Evolutionary conservation across 164 flowering plant species (phyloP), one percentile per base, ranked within the genome.

Genomic region (Dillenia suffruticosa): DNA sequence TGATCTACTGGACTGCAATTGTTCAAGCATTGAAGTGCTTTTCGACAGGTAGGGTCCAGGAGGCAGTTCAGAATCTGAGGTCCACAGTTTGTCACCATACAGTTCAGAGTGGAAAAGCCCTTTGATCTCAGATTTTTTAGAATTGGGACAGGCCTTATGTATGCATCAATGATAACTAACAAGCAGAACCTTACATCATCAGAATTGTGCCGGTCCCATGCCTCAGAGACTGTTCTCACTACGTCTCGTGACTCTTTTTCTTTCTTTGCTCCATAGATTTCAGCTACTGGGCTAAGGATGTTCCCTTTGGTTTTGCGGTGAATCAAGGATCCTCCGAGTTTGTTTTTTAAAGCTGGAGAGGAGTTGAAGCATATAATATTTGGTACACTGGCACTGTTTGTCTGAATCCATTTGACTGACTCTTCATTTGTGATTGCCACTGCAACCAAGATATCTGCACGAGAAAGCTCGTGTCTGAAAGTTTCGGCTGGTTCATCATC

Each of bases 171-270:
- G 52, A 93, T 78, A 12, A 93, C 86, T 57, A 93, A 63, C 62
- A 93, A 54, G 70, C 88, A 84, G 77, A 93, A 93, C 66, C 96
- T 79, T 74, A 93, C 87, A 70, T 93, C 98, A 76, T 93, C 98
- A 0, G 97, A 83, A 69, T 84, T 93, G 49, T 77, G 76, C 10
- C 97, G 85, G 1, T 67, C 75, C 98, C 98, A 93, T 52, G 98
- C 96, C 70, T 93, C 94, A 1, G 79, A 78, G 10, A 93, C 73
- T 15, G 94, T 82, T 51, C 16, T 57, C 7, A 74, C 82, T 32
- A 85, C 67, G 68, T 93, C 89, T 19, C 13, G 17, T 13, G 86
- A 68, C 68, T 82, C 84, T 32, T 71, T 76, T 12, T 26, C 13
- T 44, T 77, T 70, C 54, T 76, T 70, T 1, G 65, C 53, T 62